Conservation (phyloP, 805 yeast species). For the Komagataella populi region DNA sequence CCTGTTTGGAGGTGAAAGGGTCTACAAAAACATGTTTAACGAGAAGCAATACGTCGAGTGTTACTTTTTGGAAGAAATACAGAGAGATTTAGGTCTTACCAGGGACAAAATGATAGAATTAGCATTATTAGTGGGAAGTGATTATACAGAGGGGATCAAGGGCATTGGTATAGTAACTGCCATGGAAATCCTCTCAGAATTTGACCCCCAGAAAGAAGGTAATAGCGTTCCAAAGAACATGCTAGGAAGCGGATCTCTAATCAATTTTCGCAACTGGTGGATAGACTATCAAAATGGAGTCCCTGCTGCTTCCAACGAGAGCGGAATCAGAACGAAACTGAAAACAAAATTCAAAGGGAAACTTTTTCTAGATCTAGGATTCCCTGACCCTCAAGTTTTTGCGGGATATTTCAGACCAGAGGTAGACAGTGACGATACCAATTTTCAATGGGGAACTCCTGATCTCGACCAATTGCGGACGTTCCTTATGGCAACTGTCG, state of each 20-base stretch:
- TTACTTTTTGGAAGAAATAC: constrained; percentile 49
- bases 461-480: constrained; percentile 67
- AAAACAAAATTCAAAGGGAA: constrained; percentile 43
- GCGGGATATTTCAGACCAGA: constrained; percentile 73
- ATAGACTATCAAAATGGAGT: constrained; percentile 25
- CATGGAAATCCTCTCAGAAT: constrained; percentile 82
- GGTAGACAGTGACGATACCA: constrained; percentile 69
- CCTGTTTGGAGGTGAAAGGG: constrained; percentile 72
- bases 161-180: constrained; percentile 93
- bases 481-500: constrained; percentile 54
- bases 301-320: constrained; percentile 24
- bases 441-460: constrained; percentile 84
- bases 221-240: neutral
- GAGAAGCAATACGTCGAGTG: constrained; percentile 88
- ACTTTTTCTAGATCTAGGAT: constrained; percentile 40
- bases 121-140: constrained; percentile 83
- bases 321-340: constrained; percentile 42
- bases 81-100: constrained; percentile 47
- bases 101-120: constrained; percentile 59
- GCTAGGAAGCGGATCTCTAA: constrained; percentile 10
- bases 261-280: constrained; percentile 44
- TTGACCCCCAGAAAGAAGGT: constrained; percentile 22
- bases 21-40: constrained; percentile 89
- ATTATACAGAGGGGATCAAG: constrained; percentile 84
- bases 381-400: constrained; percentile 57